These are phyloP conservation scores for Heterobasidion occidentale DNA, from an alignment of 1,284 basidiomycete species.

Conservation along the genomic window DNA sequence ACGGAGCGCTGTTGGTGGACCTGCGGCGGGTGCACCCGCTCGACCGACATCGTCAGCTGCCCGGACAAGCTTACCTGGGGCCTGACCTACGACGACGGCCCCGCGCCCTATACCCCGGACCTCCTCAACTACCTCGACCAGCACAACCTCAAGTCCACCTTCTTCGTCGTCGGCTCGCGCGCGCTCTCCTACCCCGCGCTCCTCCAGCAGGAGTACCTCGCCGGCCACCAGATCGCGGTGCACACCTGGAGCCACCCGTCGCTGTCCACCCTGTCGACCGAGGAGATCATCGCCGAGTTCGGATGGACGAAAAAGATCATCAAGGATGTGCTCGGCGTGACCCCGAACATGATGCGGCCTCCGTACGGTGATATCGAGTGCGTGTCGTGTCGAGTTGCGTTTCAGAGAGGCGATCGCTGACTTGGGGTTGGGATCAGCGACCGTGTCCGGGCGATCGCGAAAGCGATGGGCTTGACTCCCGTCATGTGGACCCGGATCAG, in stretches of 20 bases:
- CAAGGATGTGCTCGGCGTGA: constrained; percentile 68
- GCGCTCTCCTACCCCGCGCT: constrained; percentile 52
- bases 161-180: constrained; percentile 84
- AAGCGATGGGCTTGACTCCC: constrained; percentile 59
- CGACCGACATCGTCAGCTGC: constrained; percentile 66
- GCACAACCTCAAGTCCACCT: constrained; percentile 70
- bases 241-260: constrained; percentile 64
- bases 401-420: constrained; percentile 7
- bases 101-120: constrained; percentile 74
- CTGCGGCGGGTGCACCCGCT: constrained; percentile 67
- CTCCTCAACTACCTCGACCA: constrained; percentile 63
- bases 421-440: constrained; percentile 38
- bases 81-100: constrained; percentile 71
- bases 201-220: constrained; percentile 67
- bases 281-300: constrained; percentile 82
- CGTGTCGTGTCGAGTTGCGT: constrained; percentile 12
- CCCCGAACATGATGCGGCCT: constrained; percentile 58
- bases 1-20: constrained; percentile 77
- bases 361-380: constrained; percentile 67
- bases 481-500: constrained; percentile 65
- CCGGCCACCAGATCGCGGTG: constrained; percentile 61
- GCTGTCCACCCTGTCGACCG: constrained; percentile 73
- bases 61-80: constrained; percentile 69
- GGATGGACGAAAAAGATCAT: constrained; percentile 85
- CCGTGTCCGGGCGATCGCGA: constrained; percentile 73